These are phyloP conservation scores for Sanghuangporus baumii DNA, from an alignment of 1,284 basidiomycete genomes.

Conservation along the genomic window DNA sequence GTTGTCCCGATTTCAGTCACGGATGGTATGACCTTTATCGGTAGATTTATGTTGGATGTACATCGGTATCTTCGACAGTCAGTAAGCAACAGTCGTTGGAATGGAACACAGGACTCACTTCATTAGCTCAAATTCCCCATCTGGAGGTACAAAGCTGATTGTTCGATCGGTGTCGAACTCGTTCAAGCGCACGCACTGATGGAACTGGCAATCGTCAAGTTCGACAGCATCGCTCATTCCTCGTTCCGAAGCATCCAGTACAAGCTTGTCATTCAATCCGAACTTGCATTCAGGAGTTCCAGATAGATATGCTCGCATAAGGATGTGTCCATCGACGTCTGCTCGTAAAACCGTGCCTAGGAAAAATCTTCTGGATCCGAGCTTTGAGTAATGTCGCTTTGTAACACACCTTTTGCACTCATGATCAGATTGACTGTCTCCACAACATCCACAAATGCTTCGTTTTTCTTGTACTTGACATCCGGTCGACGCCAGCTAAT, in stretches of 20 bases:
- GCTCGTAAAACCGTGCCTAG: slow-evolving; percentile 88
- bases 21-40: slow-evolving; percentile 85
- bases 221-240: slow-evolving; percentile 79
- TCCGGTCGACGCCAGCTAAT: slow-evolving; percentile 92
- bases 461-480: slow-evolving; percentile 98
- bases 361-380: not conserved
- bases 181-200: slow-evolving; percentile 93
- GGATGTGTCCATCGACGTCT: slow-evolving; percentile 96
- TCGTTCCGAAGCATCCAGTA: slow-evolving; percentile 84
- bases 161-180: slow-evolving; percentile 92
- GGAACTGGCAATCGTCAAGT: slow-evolving; percentile 96
- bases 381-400: not conserved
- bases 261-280: slow-evolving; percentile 95
- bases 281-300: slow-evolving; percentile 98
- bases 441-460: slow-evolving; percentile 96
- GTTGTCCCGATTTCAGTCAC: slow-evolving; percentile 91
- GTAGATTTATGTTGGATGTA: slow-evolving; percentile 93
- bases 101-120: slow-evolving; percentile 40
- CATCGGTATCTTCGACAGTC: slow-evolving; percentile 74
- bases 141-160: slow-evolving; percentile 96
- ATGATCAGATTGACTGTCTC: slow-evolving; percentile 95
- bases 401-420: slow-evolving; percentile 81
- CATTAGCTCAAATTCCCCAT: slow-evolving; percentile 99
- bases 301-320: slow-evolving; percentile 96
- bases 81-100: slow-evolving; percentile 7